phyloP scores from a whole-genome alignment of 352 stramenopile species.

The Phytophthora hibernalis region DNA sequence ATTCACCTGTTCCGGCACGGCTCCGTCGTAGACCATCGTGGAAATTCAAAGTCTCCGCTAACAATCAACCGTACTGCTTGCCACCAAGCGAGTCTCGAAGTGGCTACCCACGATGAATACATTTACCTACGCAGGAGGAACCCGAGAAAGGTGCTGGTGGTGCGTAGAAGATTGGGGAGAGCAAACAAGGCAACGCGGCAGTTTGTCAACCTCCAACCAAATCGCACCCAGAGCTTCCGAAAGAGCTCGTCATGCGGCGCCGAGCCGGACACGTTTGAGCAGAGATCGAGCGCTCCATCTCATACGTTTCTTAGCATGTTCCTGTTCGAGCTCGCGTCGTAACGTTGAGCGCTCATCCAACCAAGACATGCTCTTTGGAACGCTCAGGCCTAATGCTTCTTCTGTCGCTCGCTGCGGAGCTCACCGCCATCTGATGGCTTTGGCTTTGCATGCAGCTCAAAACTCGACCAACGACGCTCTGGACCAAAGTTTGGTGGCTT shows the following conservation, averaged over 20 bases:
- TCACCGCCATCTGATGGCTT: conserved; percentile 22
- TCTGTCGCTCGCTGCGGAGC: conserved; percentile 15
- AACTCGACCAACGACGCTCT: neutral
- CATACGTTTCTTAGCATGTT: conserved; percentile 25
- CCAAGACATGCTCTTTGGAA: conserved; percentile 1
- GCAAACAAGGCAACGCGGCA: neutral
- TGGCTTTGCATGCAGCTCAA: conserved; percentile 7
- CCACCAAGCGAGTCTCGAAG: conserved; percentile 34
- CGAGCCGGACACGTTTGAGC: conserved; percentile 17
- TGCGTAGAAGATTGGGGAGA: conserved; percentile 17
- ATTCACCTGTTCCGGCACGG: conserved; percentile 34
- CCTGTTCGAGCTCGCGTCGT: conserved; percentile 25
- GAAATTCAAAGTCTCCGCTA: neutral
- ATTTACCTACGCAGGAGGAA: conserved; percentile 3
- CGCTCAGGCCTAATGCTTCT: no score
- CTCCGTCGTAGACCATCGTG: conserved; percentile 33
- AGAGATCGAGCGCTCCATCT: conserved; percentile 26
- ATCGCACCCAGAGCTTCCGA: conserved; percentile 23
- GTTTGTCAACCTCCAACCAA: conserved; percentile 18
- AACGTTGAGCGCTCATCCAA: conserved; percentile 17
- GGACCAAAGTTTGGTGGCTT: neutral
- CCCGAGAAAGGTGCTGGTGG: conserved; percentile 1
- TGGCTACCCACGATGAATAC: conserved; percentile 22
- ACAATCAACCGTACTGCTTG: neutral
- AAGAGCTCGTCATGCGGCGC: conserved; percentile 20